These are phyloP conservation scores for Phaffomyces thermotolerans DNA, from an alignment of 805 yeast species.

Conservation along the genomic window DNA sequence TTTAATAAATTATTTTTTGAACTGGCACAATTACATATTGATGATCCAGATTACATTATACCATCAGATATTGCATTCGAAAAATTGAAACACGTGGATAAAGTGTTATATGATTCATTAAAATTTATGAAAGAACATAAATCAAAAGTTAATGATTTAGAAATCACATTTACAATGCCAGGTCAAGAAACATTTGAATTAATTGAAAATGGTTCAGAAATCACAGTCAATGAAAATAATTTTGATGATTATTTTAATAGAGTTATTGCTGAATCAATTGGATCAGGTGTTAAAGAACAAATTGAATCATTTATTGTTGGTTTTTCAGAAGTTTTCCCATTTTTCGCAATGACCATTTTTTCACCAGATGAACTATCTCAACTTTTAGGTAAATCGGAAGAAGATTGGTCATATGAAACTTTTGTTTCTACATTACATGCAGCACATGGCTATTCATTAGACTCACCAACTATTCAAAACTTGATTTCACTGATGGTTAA, in stretches of 20 bases:
- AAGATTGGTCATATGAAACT: constrained; percentile 77
- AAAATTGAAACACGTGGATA: constrained; percentile 47
- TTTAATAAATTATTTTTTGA: constrained; percentile 68
- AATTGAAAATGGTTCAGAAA: constrained; percentile 45
- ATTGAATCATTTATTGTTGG: constrained; percentile 68
- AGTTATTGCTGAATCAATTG: constrained; percentile 53
- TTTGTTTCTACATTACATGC: constrained; percentile 60
- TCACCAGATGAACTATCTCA: constrained; percentile 66
- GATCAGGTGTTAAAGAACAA: constrained; percentile 58
- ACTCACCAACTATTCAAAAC: constrained; percentile 53
- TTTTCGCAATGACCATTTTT: constrained; percentile 60
- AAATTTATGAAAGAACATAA: constrained; percentile 39
- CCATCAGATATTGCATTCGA: constrained; percentile 7
- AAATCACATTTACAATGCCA: constrained; percentile 66
- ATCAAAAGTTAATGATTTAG: constrained; percentile 40
- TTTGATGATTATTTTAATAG: constrained; percentile 48
- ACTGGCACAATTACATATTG: constrained; percentile 36
- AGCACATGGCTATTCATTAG: constrained; percentile 82
- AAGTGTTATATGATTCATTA: constrained; percentile 51
- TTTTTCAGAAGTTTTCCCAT: constrained; percentile 77
- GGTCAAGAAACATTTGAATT: constrained; percentile 62
- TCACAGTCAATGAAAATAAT: constrained; percentile 44
- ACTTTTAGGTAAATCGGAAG: constrained; percentile 70
- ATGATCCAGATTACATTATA: constrained; percentile 6
- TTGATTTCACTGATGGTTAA: constrained; percentile 55